These are phyloP conservation scores for Ajuga reptans DNA, from an alignment of 305 asterid genomes.

Conservation along the genomic window DNA sequence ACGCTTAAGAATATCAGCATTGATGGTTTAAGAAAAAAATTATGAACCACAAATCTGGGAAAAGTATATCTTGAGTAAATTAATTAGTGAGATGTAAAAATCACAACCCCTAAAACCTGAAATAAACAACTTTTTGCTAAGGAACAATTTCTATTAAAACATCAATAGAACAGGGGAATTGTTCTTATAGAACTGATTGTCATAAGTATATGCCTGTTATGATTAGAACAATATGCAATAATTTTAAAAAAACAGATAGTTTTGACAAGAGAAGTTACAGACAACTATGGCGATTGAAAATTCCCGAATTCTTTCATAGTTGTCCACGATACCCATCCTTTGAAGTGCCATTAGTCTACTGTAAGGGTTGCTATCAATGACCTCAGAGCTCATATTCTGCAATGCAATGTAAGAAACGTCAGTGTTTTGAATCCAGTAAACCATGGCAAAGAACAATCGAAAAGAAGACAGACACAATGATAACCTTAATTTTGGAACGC, in stretches of 20 bases:
- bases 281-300: constrained; percentile 94
- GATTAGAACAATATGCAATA: background rate
- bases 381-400: constrained; percentile 91
- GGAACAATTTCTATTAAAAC: background rate
- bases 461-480: background rate
- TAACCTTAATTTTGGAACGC: constrained; percentile 76
- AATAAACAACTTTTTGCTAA: background rate
- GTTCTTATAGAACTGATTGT: background rate
- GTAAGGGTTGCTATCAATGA: constrained; percentile 93
- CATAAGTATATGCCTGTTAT: background rate
- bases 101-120: background rate
- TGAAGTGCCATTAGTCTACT: constrained; percentile 98
- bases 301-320: constrained; percentile 79
- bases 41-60: background rate
- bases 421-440: constrained; percentile 4
- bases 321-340: constrained; percentile 95
- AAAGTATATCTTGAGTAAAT: background rate
- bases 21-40: background rate
- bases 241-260: background rate
- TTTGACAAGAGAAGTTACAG: constrained; percentile 30
- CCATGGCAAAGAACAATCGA: background rate
- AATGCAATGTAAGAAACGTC: constrained; percentile 19
- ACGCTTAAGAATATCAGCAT: background rate
- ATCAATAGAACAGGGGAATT: background rate
- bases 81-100: background rate